phyloP scores from a whole-genome alignment of 1,284 basidiomycete species.

The Boletellus deceptivus region DNA sequence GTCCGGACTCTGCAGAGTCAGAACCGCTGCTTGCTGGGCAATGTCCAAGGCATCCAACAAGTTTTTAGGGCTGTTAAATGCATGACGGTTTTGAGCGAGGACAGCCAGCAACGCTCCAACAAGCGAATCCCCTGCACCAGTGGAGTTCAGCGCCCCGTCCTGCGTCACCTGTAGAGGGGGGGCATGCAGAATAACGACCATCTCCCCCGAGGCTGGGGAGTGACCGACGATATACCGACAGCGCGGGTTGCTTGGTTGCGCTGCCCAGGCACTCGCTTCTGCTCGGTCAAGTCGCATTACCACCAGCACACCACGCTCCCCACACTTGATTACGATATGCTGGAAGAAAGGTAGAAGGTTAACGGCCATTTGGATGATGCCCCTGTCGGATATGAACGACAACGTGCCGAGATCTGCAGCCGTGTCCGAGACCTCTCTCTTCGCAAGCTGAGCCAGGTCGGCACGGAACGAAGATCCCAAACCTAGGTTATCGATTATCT shows the following conservation, averaged over 20 bases:
- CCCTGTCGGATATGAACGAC: slow-evolving; percentile 63
- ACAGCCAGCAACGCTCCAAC: slow-evolving; percentile 72
- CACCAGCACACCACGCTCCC: slow-evolving; percentile 63
- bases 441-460: slow-evolving; percentile 61
- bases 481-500: slow-evolving; percentile 56
- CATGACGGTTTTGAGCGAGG: slow-evolving; percentile 43
- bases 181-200: slow-evolving; percentile 70
- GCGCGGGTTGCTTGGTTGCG: slow-evolving; percentile 45
- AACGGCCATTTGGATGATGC: slow-evolving; percentile 76
- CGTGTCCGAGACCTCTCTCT: slow-evolving; percentile 40
- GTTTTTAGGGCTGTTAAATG: slow-evolving; percentile 45
- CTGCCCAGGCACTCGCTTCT: slow-evolving; percentile 45
- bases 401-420: slow-evolving; percentile 46
- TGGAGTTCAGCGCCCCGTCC: slow-evolving; percentile 66
- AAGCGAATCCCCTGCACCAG: slow-evolving; percentile 89
- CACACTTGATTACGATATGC: slow-evolving; percentile 82
- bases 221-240: slow-evolving; percentile 53
- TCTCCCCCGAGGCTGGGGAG: slow-evolving; percentile 42
- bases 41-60: slow-evolving; percentile 45
- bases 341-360: slow-evolving; percentile 79
- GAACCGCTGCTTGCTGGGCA: slow-evolving; percentile 64
- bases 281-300: slow-evolving; percentile 54
- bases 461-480: slow-evolving; percentile 63
- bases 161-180: slow-evolving; percentile 50
- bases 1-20: slow-evolving; percentile 58